A percentile compares a stretch with the other conserved stretches of the same genome.
phyloP scores from a whole-genome alignment of 345 rosid species.

The Eutrema japonicum region DNA sequence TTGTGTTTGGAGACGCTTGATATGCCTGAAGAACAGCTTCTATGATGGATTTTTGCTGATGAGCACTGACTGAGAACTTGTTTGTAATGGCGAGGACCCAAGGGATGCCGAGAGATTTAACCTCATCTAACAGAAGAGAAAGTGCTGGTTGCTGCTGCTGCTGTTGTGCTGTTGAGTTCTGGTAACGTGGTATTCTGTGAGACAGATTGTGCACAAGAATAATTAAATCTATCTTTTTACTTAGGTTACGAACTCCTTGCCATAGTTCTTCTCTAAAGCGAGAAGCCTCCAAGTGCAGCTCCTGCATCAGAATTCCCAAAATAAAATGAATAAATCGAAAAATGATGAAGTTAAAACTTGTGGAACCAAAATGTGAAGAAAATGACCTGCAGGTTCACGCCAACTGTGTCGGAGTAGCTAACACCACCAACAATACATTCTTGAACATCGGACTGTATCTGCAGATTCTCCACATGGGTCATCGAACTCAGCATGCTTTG shows the following conservation, averaged over 20 bases:
- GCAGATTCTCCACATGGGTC: conserved; percentile 60
- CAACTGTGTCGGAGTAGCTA: conserved; percentile 75
- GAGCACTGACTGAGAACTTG: conserved; percentile 96
- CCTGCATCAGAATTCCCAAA: conserved; percentile 52
- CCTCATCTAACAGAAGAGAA: conserved; percentile 76
- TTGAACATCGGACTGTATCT: conserved; percentile 58
- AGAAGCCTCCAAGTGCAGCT: conserved; percentile 65
- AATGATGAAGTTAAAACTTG: conserved; percentile 6
- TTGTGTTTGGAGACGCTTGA: conserved; percentile 67
- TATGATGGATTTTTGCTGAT: conserved; percentile 84
- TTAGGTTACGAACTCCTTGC: conserved; percentile 79
- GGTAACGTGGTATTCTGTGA: conserved; percentile 80
- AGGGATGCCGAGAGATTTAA: conserved; percentile 92
- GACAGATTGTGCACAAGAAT: conserved; percentile 94
- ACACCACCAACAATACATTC: conserved; percentile 83
- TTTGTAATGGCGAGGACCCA: conserved; percentile 96
- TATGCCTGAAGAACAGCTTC: conserved; percentile 78
- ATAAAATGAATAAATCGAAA: background rate
- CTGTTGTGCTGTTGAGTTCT: conserved; percentile 52
- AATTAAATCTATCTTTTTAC: conserved; percentile 80
- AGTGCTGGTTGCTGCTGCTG: conserved; percentile 78
- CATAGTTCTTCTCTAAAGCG: conserved; percentile 90
- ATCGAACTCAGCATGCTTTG: conserved; percentile 45
- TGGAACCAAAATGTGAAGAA: conserved; percentile 12
- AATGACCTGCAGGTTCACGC: conserved; percentile 86